These are phyloP conservation scores for Aspergillus piperis DNA, from an alignment of 2,329 filamentous ascomycete species.

Conservation along the genomic window DNA sequence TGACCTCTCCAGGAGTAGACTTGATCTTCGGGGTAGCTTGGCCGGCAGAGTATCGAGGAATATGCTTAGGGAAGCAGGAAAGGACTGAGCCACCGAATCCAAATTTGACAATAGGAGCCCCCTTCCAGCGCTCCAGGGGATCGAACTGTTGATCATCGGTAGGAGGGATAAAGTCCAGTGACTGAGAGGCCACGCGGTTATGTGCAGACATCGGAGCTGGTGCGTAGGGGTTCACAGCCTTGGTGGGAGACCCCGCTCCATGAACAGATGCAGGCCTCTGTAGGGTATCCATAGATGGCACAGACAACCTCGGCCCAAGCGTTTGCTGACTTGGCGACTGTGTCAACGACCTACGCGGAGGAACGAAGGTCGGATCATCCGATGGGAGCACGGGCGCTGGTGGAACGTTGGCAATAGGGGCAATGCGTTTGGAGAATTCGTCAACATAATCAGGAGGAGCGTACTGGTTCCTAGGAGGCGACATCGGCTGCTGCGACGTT, in stretches of 20 bases:
- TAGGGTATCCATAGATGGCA: conserved; percentile 47
- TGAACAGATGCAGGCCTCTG: conserved; percentile 59
- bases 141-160: conserved; percentile 64
- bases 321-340: conserved; percentile 61
- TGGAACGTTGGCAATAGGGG: conserved; percentile 21
- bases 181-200: conserved; percentile 48
- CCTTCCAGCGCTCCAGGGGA: conserved; percentile 85
- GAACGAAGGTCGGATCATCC: conserved; percentile 34
- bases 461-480: conserved; percentile 34
- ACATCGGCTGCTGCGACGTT: conserved; percentile 22
- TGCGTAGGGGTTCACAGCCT: conserved; percentile 39
- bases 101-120: conserved; percentile 82
- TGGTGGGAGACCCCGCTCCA: conserved; percentile 46
- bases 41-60: conserved; percentile 80
- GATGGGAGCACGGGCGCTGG: conserved; percentile 24
- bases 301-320: conserved; percentile 49
- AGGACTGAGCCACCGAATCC: conserved; percentile 81
- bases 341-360: conserved; percentile 56
- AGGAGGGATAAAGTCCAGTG: conserved; percentile 59
- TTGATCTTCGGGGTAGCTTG: conserved; percentile 74
- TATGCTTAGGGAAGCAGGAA: conserved; percentile 83
- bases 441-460: conserved; percentile 35
- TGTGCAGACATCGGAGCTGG: conserved; percentile 35
- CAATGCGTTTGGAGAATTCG: conserved; percentile 34
- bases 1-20: conserved; percentile 78